Evolutionary conservation across 257 asterid species (phyloP).

Genomic region (Solanum medicagineum): DNA sequence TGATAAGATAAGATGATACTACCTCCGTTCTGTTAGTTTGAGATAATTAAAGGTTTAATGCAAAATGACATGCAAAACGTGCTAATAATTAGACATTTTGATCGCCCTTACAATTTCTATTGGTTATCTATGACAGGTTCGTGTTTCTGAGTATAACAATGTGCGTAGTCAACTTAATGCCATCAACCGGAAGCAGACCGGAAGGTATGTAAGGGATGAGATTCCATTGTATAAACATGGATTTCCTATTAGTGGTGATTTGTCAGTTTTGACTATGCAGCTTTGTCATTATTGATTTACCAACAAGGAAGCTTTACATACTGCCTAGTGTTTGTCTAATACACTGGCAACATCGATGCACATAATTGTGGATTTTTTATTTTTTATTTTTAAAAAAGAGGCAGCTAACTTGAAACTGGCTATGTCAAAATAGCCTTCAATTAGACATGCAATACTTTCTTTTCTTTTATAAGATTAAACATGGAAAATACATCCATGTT

Average conservation of each 20-base stretch:
- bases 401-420: not conserved
- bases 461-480: not conserved
- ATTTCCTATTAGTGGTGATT: not conserved
- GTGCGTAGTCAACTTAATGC: conserved; percentile 84
- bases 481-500: not conserved
- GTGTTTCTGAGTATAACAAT: conserved; percentile 71
- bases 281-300: not conserved
- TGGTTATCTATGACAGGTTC: conserved; percentile 49
- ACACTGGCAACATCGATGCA: not conserved
- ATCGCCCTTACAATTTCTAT: not conserved
- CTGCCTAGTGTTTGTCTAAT: not conserved
- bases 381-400: not conserved
- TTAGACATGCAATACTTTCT: not conserved
- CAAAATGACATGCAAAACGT: not conserved
- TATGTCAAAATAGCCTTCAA: not conserved
- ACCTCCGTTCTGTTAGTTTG: not conserved
- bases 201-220: conserved; percentile 39
- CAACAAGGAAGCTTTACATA: not conserved
- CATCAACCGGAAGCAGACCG: conserved; percentile 68
- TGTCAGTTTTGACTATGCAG: not conserved
- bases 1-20: not conserved
- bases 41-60: not conserved
- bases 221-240: not conserved
- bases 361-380: not conserved
- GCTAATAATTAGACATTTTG: not conserved